Base-by-base conservation (phyloP, 805 yeast species). In the Myxozyma geophila region DNA sequence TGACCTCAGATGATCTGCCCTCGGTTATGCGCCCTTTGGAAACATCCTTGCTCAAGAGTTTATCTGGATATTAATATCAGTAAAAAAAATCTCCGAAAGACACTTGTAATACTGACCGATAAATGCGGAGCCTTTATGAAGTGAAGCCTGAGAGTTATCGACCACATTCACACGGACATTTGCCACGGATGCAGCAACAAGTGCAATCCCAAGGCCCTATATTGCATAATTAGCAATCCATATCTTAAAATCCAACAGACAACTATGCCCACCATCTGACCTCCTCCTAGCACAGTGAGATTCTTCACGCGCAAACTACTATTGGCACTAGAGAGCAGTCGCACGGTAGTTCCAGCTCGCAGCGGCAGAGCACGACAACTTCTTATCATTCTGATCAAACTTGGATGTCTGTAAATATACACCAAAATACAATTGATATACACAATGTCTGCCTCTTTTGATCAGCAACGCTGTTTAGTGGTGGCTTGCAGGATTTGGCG, bases 141-240 rank as follows among this genome's bases (percentile, higher is more conserved):
- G 68, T 19, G 79, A 71, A 28, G 54, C 67, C 57, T 70, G 70
- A 44, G 76, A 73, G 54, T 61, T 70, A 68, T 79, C 81, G 35
- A 77, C 63, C 40, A 79, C 63, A 33, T 71, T 68, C 13, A 79
- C 81, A 21, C 74, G 71, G 13, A 76, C 70, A 37, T 74, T 72
- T 47, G 79, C 79, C 56, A 73, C 74, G 15, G 76, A 72, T 46
- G 80, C 76, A 3, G 81, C 80, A 2, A 76, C 80, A 43, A 76
- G 73, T 43, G 81, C 82, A 50, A 79, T 79, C 13, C 81, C 81
- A 0, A 76, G 74, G 36, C 81, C 80, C 76, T 74, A 37, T 12
- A 40, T 23, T 8, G 36, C 5, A 17, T 33, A 36, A 39, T 40
- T 21, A 43, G 35, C n/a, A 48, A 7, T 1, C 21, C 7, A 23